phyloP scores from a whole-genome alignment of 2,329 filamentous ascomycete genomes.

The Fusarium sp. region DNA sequence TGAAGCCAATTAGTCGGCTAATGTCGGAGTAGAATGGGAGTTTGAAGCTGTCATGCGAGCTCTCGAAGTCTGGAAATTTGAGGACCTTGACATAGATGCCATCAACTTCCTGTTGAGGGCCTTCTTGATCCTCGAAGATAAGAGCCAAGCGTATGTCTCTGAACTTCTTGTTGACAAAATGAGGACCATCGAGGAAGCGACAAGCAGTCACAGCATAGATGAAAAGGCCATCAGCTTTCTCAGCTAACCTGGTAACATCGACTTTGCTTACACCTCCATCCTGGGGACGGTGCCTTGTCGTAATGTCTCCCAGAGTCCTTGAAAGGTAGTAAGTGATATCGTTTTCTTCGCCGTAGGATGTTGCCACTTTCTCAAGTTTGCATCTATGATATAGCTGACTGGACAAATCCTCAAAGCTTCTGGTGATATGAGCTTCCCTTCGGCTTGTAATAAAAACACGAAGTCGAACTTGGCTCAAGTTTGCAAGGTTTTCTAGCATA shows the following conservation, averaged over 20 bases:
- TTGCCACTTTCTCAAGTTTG: neutral
- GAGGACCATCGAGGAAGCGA: neutral
- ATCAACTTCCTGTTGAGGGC: constrained; percentile 7
- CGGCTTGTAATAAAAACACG: constrained; percentile 19
- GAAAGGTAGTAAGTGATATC: constrained; percentile 19
- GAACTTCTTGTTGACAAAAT: neutral
- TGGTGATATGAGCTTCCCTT: neutral
- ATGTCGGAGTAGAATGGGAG: neutral
- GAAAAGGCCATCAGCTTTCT: constrained; percentile 17
- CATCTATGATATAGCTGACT: neutral
- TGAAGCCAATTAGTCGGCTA: neutral
- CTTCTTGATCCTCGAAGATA: neutral
- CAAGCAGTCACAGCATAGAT: constrained; percentile 25
- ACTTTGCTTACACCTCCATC: neutral
- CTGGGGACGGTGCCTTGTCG: too few relatives aligned
- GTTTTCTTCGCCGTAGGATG: neutral
- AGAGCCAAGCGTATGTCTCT: neutral
- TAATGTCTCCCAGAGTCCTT: too few relatives aligned
- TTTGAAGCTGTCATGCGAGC: neutral
- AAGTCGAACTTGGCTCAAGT: constrained; percentile 11
- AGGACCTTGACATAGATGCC: constrained; percentile 15
- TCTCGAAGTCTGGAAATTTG: neutral
- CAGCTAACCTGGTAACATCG: neutral
- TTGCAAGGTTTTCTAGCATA: neutral
- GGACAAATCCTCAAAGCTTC: neutral